Evolutionary conservation across 177 flowering plant species (phyloP).

Genomic region (Tripterygium wilfordii): DNA sequence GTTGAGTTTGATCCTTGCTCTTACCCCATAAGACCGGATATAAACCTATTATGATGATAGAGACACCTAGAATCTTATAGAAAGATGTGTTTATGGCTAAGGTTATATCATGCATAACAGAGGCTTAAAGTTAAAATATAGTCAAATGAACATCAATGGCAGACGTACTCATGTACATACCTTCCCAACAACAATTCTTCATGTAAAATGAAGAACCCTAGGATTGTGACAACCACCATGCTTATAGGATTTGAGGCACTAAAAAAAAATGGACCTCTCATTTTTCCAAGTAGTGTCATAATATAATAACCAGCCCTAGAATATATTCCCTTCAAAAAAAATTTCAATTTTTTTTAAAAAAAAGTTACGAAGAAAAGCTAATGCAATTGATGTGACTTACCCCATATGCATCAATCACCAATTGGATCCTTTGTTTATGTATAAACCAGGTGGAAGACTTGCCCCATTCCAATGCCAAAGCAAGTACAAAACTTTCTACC

Average conservation of each 20-base stretch:
- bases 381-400: slow-evolving; percentile 38
- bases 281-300: slow-evolving; percentile 33
- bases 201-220: too few species aligned
- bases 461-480: slow-evolving; percentile 25
- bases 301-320: slow-evolving; percentile 37
- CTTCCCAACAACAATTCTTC: slow-evolving; percentile 33
- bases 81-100: not conserved
- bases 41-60: slow-evolving; percentile 27
- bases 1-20: slow-evolving; percentile 15
- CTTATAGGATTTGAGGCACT: slow-evolving; percentile 42
- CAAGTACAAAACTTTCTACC: slow-evolving; percentile 24
- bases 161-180: slow-evolving; percentile 40
- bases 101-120: not conserved
- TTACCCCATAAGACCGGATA: slow-evolving; percentile 38
- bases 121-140: too few species aligned
- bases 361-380: too few species aligned
- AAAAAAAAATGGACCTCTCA: slow-evolving; percentile 48
- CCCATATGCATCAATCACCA: slow-evolving; percentile 36
- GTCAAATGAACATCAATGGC: too few species aligned
- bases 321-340: slow-evolving; percentile 37
- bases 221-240: slow-evolving; percentile 38
- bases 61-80: slow-evolving; percentile 31
- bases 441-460: slow-evolving; percentile 38
- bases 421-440: slow-evolving; percentile 19
- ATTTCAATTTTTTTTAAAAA: too few species aligned